These are phyloP conservation scores for Penicillium expansum DNA, from an alignment of 2,329 filamentous ascomycete species.

Conservation along the genomic window DNA sequence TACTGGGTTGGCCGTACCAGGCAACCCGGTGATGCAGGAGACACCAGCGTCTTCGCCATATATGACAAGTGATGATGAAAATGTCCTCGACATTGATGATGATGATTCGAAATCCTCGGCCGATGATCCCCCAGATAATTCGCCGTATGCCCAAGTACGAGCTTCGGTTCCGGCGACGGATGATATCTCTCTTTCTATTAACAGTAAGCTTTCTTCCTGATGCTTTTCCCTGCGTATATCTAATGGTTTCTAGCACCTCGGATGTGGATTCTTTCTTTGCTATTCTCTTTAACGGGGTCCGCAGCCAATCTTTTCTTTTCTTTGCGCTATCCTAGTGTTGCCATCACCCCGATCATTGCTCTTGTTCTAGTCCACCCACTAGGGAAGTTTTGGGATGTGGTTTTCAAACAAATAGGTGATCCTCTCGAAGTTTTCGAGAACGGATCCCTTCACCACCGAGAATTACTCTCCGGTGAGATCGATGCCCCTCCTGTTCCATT, in stretches of 20 bases:
- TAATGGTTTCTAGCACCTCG: conserved; percentile 56
- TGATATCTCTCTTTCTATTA: conserved; percentile 74
- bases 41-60: conserved; percentile 24
- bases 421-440: conserved; percentile 57
- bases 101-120: conserved; percentile 30
- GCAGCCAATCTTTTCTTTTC: conserved; percentile 69
- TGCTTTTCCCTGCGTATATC: neutral
- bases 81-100: conserved; percentile 29
- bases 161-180: conserved; percentile 76
- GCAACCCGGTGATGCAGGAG: conserved; percentile 24
- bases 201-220: conserved; percentile 45
- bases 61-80: conserved; percentile 23
- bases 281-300: conserved; percentile 78
- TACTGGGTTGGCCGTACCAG: conserved; percentile 26
- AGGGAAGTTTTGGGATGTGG: conserved; percentile 72
- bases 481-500: conserved; percentile 21
- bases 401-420: conserved; percentile 61
- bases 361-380: conserved; percentile 71
- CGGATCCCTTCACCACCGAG: conserved; percentile 55
- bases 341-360: conserved; percentile 77
- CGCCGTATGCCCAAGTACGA: conserved; percentile 68
- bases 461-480: conserved; percentile 15
- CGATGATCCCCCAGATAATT: conserved; percentile 39
- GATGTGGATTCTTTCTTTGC: conserved; percentile 78
- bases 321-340: conserved; percentile 83